phyloP scores from a whole-genome alignment of 176 grass and related monocot genomes.

The Aegilops speltoides region DNA sequence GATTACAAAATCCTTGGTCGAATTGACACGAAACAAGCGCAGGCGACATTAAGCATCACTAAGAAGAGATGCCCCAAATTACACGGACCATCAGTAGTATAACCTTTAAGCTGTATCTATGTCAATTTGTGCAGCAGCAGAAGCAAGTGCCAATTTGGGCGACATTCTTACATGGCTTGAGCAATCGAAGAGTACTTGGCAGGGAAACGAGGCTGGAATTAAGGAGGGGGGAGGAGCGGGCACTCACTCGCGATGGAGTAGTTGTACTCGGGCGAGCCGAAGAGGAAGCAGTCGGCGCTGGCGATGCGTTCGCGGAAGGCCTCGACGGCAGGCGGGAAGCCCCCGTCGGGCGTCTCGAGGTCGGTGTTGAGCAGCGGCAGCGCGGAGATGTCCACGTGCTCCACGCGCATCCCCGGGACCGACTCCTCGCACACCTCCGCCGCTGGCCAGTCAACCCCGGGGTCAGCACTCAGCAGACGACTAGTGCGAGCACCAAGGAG shows the following conservation, averaged over 20 bases:
- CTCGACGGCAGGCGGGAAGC: conserved; percentile 64
- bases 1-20: neutral
- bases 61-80: neutral
- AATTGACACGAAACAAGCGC: neutral
- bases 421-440: conserved; percentile 69
- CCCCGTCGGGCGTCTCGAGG: conserved; percentile 57
- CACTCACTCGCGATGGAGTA: conserved; percentile 68
- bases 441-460: conserved; percentile 34
- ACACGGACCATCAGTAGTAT: neutral
- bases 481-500: neutral
- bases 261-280: conserved; percentile 83
- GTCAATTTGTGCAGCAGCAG: neutral
- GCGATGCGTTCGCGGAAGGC: conserved; percentile 61
- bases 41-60: neutral
- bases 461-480: neutral
- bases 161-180: neutral
- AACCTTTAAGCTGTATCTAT: neutral
- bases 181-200: neutral
- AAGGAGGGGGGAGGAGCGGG: neutral
- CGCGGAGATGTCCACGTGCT: conserved; percentile 56
- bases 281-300: conserved; percentile 68
- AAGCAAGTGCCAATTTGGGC: neutral
- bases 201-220: neutral
- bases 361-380: conserved; percentile 83
- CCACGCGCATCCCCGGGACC: conserved; percentile 59